A percentile compares a stretch with the other conserved stretches of the same genome.
Conservation (phyloP, 2,329 filamentous ascomycete species). For the Stagonosporopsis vannaccii region DNA sequence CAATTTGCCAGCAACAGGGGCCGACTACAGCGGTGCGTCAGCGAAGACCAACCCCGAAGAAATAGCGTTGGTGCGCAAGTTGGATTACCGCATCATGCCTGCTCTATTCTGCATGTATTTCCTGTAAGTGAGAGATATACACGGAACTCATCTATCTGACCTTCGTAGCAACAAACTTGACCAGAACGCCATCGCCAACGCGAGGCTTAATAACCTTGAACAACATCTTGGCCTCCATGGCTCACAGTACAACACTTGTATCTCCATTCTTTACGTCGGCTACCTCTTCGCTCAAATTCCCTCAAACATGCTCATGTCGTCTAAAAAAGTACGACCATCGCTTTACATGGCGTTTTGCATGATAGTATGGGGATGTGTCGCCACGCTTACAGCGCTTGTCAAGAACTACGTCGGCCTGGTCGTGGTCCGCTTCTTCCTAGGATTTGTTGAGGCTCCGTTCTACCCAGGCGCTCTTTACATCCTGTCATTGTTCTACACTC, state of each 20-base stretch:
- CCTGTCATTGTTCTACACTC: slow-evolving; percentile 70
- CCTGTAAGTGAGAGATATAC: slow-evolving; percentile 20
- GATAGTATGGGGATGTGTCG: slow-evolving; percentile 43
- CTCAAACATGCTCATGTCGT: slow-evolving; percentile 54
- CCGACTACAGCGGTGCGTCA: slow-evolving; percentile 34
- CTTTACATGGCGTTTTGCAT: slow-evolving; percentile 44
- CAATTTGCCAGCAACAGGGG: background rate
- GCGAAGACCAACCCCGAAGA: slow-evolving; percentile 35
- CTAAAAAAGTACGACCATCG: slow-evolving; percentile 37
- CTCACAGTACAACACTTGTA: slow-evolving; percentile 52
- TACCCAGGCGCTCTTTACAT: slow-evolving; percentile 68
- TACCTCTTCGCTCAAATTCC: slow-evolving; percentile 47
- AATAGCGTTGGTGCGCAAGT: slow-evolving; percentile 36
- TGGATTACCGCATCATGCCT: slow-evolving; percentile 37
- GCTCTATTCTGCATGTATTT: slow-evolving; percentile 50
- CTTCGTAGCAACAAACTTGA: slow-evolving; percentile 52
- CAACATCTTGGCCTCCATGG: slow-evolving; percentile 52
- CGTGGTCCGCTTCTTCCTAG: slow-evolving; percentile 38
- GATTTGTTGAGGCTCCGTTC: slow-evolving; percentile 52
- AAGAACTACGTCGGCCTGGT: slow-evolving; percentile 42
- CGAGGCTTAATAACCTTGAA: slow-evolving; percentile 67
- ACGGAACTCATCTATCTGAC: background rate
- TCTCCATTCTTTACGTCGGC: slow-evolving; percentile 31
- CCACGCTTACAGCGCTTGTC: slow-evolving; percentile 35
- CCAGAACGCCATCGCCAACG: slow-evolving; percentile 70